Base-by-base conservation (phyloP, 768 basidiomycete genomes). In the Mycena metata region DNA sequence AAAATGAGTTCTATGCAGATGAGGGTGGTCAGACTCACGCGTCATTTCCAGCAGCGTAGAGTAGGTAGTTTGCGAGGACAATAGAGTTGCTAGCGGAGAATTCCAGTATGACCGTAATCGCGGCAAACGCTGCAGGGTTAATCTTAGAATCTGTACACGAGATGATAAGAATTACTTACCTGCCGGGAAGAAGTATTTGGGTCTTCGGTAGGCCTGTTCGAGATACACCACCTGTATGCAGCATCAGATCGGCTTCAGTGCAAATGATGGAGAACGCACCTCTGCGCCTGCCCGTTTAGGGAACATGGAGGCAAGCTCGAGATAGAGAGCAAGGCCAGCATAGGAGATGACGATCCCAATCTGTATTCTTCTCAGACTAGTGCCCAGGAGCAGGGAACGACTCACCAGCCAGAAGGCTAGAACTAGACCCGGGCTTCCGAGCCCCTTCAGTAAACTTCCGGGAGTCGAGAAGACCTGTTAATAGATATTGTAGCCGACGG, bases 201-300 rank as follows among this genome's bases (percentile, higher is more conserved):
- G 83, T 57, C 78, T 75, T 13, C 81, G 82, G 67, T 83, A 85
- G 2, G 84, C 83, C 78, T 83, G 79, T 21, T 57, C 51, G 21
- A 55, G 69, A 56, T 59, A 66, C 12, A 66, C 64, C 23, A 66
- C 64, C 64, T 66, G 26, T 24, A 52, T 62, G 19, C 41, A 49
- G 55, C 45, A 68, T 59, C 45, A 49, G 55, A 45, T 21, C 57
- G 5, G 45, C 9, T 65, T 61, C n/a, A 84, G 83, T 16, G 85
- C 76, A 60, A 84, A 86, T n/a, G 16, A 42, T 12, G 24, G 46
- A 30, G 3, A 3, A 82, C 85, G 5, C 8, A 86, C 85, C 66
- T 85, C 82, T 11, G 83, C 86, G 8, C 85, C 85, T 10, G 84
- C 83, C 17, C 86, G 79, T 59, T 82, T 78, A 15, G 86, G 86